Conservation (phyloP, 2,329 filamentous ascomycete genomes). For the Fusarium lateritium region DNA sequence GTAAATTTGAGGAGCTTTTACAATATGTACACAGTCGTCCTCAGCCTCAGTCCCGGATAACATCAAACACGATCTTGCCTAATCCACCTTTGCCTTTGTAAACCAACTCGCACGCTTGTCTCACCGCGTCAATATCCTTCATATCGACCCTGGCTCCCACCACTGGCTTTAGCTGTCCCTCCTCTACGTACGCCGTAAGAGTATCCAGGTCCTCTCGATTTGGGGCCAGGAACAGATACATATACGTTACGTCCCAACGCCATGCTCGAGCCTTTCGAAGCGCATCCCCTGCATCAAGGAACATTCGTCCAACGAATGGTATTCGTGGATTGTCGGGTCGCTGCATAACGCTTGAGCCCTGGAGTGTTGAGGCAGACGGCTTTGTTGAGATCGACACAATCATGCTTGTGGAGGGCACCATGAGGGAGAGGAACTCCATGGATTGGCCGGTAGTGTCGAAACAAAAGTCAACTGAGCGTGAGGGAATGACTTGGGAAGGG, state of each 20-base stretch:
- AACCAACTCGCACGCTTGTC: neutral
- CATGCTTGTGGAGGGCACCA: neutral
- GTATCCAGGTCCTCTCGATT: neutral
- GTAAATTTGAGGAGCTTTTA: too few species aligned
- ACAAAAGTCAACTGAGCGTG: neutral
- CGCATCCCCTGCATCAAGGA: neutral
- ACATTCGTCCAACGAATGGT: rapidly evolving
- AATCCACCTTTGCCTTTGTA: rapidly evolving
- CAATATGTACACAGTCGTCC: too few species aligned
- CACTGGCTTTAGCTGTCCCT: neutral
- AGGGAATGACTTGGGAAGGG: rapidly evolving
- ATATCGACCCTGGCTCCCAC: neutral
- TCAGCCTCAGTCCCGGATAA: neutral
- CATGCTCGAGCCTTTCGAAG: neutral
- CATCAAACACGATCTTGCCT: neutral
- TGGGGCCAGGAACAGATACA: neutral
- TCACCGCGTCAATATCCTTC: neutral
- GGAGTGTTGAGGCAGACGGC: neutral
- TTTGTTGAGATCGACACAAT: neutral
- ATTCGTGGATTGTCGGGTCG: neutral
- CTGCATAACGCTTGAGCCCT: neutral
- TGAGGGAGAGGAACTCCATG: neutral
- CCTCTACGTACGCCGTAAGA: neutral
- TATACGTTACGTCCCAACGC: neutral
- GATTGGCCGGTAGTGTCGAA: neutral